A percentile compares a stretch with the other conserved stretches of the same genome.
Conservation (phyloP, 805 yeast species). For the Starmerella sp. region DNA sequence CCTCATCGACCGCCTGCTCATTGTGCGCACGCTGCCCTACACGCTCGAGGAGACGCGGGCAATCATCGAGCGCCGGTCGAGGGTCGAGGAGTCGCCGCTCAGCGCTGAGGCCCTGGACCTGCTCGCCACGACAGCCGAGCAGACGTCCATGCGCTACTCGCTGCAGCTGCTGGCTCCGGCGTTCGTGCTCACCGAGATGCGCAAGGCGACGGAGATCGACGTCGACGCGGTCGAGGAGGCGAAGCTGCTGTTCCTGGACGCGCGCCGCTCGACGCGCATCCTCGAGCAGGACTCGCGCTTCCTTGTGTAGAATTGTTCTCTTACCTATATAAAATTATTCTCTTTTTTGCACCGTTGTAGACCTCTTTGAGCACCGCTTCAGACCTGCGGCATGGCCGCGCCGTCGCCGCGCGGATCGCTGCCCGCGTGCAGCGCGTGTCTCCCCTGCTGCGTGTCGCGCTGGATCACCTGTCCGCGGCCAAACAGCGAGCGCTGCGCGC, state of each 20-base stretch:
- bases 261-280: constrained; percentile 64
- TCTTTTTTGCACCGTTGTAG: not conserved
- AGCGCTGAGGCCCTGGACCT: constrained; percentile 58
- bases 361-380: too few relatives aligned
- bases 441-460: constrained; percentile 31
- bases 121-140: constrained; percentile 62
- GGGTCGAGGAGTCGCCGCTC: constrained; percentile 61
- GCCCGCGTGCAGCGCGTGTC: constrained; percentile 52
- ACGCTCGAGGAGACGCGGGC: constrained; percentile 66
- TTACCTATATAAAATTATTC: not conserved
- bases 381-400: constrained; percentile 44
- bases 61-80: constrained; percentile 73
- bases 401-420: constrained; percentile 83
- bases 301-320: not conserved
- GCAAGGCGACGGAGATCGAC: constrained; percentile 57
- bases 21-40: constrained; percentile 88
- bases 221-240: constrained; percentile 74
- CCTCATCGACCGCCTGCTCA: constrained; percentile 78
- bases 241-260: constrained; percentile 71
- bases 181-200: constrained; percentile 64
- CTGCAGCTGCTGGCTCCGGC: constrained; percentile 86
- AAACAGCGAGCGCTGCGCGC: constrained; percentile 36
- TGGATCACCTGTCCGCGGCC: constrained; percentile 64
- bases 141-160: constrained; percentile 80
- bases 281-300: constrained; percentile 35